These are phyloP conservation scores for Trichosporon ovoides DNA, from an alignment of 1,284 basidiomycete species.

Conservation along the genomic window DNA sequence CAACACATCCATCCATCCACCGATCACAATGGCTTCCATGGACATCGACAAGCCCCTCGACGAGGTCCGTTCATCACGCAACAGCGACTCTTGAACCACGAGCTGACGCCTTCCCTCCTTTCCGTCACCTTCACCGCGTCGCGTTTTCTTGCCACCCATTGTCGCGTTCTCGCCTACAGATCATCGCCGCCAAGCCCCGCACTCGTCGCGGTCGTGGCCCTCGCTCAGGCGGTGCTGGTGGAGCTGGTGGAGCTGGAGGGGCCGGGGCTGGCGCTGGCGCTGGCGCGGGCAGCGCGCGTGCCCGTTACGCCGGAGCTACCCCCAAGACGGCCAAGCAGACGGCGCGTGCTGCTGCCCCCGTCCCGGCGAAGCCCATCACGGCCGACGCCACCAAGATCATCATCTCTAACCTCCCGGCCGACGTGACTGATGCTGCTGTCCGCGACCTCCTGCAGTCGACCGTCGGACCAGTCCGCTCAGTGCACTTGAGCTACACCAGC, in stretches of 20 bases:
- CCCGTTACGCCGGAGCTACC: conserved; percentile 47
- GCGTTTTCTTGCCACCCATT: conserved; percentile 9
- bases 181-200: conserved; percentile 60
- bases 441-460: conserved; percentile 90
- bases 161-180: conserved; percentile 52
- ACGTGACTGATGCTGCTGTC: conserved; percentile 90
- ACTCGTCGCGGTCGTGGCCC: conserved; percentile 52
- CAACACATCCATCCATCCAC: conserved; percentile 10
- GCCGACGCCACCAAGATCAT: conserved; percentile 79
- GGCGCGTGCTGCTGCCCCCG: conserved; percentile 25
- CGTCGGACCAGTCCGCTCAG: conserved; percentile 77
- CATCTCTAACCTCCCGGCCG: conserved; percentile 88
- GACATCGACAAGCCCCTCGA: conserved; percentile 77
- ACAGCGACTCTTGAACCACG: neutral
- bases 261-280: no score
- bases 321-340: conserved; percentile 20
- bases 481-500: conserved; percentile 78
- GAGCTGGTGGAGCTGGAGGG: conserved; percentile 22
- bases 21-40: conserved; percentile 44
- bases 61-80: conserved; percentile 57
- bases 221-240: conserved; percentile 50
- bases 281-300: conserved; percentile 51
- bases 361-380: conserved; percentile 48
- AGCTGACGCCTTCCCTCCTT: conserved; percentile 4
- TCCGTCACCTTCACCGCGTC: neutral